Conservation (phyloP, 1,284 basidiomycete genomes). For the Mycosarcoma mackinlayi region DNA sequence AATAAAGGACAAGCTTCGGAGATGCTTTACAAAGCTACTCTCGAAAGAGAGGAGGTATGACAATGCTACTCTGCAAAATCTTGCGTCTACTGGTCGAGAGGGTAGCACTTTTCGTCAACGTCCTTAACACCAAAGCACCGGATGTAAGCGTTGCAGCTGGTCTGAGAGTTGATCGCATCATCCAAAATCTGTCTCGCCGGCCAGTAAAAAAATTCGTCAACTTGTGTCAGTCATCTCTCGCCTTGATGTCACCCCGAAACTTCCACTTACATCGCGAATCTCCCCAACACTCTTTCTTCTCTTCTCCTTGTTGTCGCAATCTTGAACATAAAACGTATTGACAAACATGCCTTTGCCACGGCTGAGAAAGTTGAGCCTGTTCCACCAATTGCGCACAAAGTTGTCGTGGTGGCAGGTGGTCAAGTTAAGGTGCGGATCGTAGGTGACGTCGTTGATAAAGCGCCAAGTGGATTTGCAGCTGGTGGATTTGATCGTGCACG, state of each 20-base stretch:
- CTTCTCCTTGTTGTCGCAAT: not conserved
- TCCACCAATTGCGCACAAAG: not conserved
- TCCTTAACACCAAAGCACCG: conserved; percentile 5
- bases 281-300: not conserved
- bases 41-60: not conserved
- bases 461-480: not conserved
- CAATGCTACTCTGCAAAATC: not conserved
- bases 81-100: conserved; percentile 2
- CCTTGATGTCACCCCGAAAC: too few relatives aligned
- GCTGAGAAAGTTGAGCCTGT: not conserved
- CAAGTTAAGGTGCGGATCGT: not conserved
- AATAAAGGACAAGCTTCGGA: too few relatives aligned
- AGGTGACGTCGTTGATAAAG: not conserved
- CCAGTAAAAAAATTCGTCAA: too few relatives aligned
- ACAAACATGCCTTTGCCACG: conserved; percentile 1
- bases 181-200: conserved; percentile 3
- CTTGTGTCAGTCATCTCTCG: too few relatives aligned
- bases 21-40: too few relatives aligned
- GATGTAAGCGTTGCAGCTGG: conserved; percentile 12
- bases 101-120: conserved; percentile 18
- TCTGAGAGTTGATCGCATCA: conserved; percentile 5
- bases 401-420: conserved; percentile 4
- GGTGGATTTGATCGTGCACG: conserved; percentile 7
- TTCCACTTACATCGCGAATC: conserved; percentile 7
- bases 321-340: conserved; percentile 11